Base-by-base conservation (phyloP, 2,329 filamentous ascomycete species). In the Alternaria angustiovoidea region DNA sequence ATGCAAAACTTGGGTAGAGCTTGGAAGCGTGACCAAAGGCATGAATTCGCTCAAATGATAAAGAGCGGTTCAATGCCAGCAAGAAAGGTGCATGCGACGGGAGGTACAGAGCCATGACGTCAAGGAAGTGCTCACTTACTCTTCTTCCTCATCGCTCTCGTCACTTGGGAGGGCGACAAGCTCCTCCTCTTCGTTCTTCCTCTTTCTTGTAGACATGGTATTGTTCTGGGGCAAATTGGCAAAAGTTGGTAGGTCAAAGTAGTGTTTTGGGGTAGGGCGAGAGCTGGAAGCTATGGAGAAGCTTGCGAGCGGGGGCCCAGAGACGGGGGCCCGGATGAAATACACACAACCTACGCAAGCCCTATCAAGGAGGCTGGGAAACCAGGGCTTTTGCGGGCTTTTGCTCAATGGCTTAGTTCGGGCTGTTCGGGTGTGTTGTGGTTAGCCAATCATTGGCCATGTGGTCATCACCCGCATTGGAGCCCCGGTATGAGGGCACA, bases 181-280 rank as follows among this genome's bases (percentile, higher is more conserved):
- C 76, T 82, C 80, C 67, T 80, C 79, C 63, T 79, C 76, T 54
- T 80, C 77, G 48, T 80, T 77, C 75, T 81, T 81, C 64, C 79
- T 77, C 71, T 81, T 81, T 67, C 80, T 79, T 51, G 79, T 81
- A 42, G 79, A 78, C 80, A 81, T 60, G 16, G 18, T 36, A 20
- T 24, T 12, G 24, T 79, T 61, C 51, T 67, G 39, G 46, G 18
- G 54, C 54, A 24, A 47, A 46, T 30, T 55, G 49, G 60, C 49
- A 47, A 59, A 51, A 41, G 24, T 47, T 41, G 57, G 51, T 38
- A 51, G 55, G 46, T 38, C 46, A 43, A 65, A 66, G 62, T 63
- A 61, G 65, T 68, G 66, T 63, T 68, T 51, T 59, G 61, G 62
- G 54, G 60, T 28, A 48, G 30, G 26, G 32, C 12, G 34, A 20